Evolutionary conservation across 352 stramenopile species (phyloP).

Genomic region (Blastocystis sp.): DNA sequence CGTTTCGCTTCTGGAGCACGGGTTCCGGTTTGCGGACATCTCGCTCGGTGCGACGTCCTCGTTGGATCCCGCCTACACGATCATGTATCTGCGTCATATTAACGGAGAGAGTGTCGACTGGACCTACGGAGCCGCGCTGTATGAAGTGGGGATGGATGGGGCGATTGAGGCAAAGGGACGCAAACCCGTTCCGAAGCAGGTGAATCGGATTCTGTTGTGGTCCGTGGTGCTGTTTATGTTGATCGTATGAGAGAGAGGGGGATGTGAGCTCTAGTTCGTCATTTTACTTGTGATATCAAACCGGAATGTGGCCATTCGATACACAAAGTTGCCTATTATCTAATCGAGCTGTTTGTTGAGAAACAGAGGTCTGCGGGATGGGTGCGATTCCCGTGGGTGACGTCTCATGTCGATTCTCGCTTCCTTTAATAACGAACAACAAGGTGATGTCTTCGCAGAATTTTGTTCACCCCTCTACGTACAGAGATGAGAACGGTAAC

Average conservation of each 20-base stretch:
- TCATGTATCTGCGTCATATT: conserved; percentile 4
- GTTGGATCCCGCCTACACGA: background rate
- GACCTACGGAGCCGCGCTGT: conserved; percentile 47
- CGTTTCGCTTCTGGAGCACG: conserved; percentile 30
- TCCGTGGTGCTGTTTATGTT: background rate
- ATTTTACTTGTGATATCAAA: background rate
- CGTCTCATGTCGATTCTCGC: background rate
- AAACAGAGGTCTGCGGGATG: background rate
- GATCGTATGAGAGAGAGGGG: background rate
- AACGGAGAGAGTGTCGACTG: conserved; percentile 49
- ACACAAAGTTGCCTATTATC: conserved; percentile 10
- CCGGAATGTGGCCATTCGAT: background rate
- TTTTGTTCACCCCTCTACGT: conserved; percentile 53
- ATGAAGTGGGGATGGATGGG: background rate
- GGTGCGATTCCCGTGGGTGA: background rate
- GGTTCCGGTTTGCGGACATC: background rate
- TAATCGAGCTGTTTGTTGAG: conserved; percentile 26
- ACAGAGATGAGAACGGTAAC: conserved; percentile 52
- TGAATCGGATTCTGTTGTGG: background rate
- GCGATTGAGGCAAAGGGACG: background rate
- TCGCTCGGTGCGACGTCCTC: background rate
- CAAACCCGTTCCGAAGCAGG: conserved; percentile 11
- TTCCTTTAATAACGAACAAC: background rate
- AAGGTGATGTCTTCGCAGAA: conserved; percentile 3
- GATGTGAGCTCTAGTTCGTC: background rate